Percentiles rank a stretch among this genome's conserved stretches.
Conservation (phyloP, 2,329 filamentous ascomycete species). For the Apiospora pterosperma region DNA sequence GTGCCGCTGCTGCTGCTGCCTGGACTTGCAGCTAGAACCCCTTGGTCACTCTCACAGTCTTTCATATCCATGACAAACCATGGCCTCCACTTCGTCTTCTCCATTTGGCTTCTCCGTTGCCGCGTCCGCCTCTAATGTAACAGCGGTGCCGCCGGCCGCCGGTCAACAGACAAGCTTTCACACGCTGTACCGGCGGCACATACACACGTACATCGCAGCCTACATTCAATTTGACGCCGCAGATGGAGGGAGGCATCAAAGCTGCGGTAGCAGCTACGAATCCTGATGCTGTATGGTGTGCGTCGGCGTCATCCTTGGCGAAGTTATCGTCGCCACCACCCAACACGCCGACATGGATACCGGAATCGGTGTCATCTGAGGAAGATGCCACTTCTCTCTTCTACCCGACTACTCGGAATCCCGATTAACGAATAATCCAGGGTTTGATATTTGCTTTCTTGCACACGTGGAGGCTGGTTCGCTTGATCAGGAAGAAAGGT, state of each 20-base stretch:
- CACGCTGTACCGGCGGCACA: background rate
- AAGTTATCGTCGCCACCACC: background rate
- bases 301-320: background rate
- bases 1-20: background rate
- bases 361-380: background rate
- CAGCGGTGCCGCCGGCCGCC: background rate
- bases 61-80: background rate
- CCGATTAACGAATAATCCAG: background rate
- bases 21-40: background rate
- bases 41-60: too few species aligned
- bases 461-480: conserved; percentile 3
- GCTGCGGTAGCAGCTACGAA: background rate
- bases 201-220: background rate
- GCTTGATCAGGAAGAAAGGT: background rate
- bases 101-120: background rate
- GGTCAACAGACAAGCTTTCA: background rate
- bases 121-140: background rate
- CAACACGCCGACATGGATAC: background rate
- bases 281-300: background rate
- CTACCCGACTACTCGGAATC: background rate
- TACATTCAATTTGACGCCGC: background rate
- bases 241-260: conserved; percentile 7
- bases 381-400: background rate
- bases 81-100: background rate
- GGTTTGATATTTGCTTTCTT: background rate